Conservation (phyloP, 2,329 filamentous ascomycete species). For the Ophiocordyceps unilateralis region DNA sequence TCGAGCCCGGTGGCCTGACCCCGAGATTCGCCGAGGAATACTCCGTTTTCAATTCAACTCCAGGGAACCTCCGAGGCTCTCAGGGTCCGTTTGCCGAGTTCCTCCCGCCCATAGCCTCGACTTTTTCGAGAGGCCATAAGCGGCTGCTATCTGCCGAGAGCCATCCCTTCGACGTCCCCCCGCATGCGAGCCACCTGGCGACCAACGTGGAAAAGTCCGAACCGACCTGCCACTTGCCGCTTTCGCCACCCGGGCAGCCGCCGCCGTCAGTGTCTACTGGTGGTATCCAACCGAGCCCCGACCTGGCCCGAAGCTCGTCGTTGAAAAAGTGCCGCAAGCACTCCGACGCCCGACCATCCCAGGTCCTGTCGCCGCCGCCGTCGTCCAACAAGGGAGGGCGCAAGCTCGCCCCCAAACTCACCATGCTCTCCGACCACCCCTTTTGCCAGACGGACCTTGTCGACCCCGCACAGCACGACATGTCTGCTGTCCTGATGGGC, state of each 20-base stretch:
- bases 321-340: constrained; percentile 29
- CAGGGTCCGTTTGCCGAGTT: constrained; percentile 29
- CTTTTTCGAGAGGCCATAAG: constrained; percentile 22
- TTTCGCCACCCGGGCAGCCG: background rate
- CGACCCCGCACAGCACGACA: constrained; percentile 29
- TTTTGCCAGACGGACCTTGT: constrained; percentile 34
- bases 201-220: constrained; percentile 27
- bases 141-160: constrained; percentile 32
- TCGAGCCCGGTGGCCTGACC: constrained; percentile 36
- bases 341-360: constrained; percentile 19
- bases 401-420: constrained; percentile 35
- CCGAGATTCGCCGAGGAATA: constrained; percentile 48
- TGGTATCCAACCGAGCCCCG: constrained; percentile 12
- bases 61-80: constrained; percentile 34
- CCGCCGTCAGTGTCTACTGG: constrained; percentile 10
- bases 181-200: constrained; percentile 46
- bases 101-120: constrained; percentile 18
- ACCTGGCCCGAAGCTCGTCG: constrained; percentile 10
- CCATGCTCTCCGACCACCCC: constrained; percentile 40
- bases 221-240: background rate
- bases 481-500: constrained; percentile 28
- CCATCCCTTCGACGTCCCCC: constrained; percentile 32
- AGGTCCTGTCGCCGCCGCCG: constrained; percentile 43
- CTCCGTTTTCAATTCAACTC: constrained; percentile 47
- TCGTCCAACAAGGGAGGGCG: constrained; percentile 37